Percentiles rank a stretch among this genome's conserved stretches.
These are phyloP conservation scores for Akanthomyces muscarius DNA, from an alignment of 2,329 filamentous ascomycete species.

Conservation along the genomic window DNA sequence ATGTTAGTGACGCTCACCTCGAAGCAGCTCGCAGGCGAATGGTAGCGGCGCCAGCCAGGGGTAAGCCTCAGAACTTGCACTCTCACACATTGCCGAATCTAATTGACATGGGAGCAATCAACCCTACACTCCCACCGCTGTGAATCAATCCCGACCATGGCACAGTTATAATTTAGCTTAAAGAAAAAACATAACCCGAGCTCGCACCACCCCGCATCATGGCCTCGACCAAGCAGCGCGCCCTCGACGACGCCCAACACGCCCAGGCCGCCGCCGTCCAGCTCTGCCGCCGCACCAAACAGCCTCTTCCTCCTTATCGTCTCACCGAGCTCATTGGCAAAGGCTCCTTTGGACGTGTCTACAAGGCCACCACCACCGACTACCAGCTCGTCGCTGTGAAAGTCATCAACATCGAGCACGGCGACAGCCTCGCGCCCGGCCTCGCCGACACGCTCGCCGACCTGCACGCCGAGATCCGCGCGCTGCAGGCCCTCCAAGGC, in stretches of 20 bases:
- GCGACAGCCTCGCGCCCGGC: conserved; percentile 54
- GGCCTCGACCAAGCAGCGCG: conserved; percentile 24
- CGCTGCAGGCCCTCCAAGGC: conserved; percentile 51
- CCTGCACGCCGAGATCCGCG: conserved; percentile 46
- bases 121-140: too few species aligned
- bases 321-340: conserved; percentile 64
- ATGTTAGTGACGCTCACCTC: too few species aligned
- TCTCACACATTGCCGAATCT: too few species aligned
- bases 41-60: too few species aligned
- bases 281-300: conserved; percentile 51
- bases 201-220: not conserved
- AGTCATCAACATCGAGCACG: conserved; percentile 71
- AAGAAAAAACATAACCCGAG: too few species aligned
- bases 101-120: too few species aligned
- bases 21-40: too few species aligned
- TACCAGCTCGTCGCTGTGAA: conserved; percentile 59
- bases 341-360: conserved; percentile 62
- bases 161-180: not conserved
- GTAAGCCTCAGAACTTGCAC: too few species aligned
- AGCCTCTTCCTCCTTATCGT: conserved; percentile 54
- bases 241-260: conserved; percentile 60
- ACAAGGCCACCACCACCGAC: conserved; percentile 45
- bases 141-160: too few species aligned
- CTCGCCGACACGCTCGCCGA: conserved; percentile 48
- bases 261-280: conserved; percentile 58